phyloP scores from a whole-genome alignment of 192 early-diverging fungal genomes.

The Coemansia sp. region DNA sequence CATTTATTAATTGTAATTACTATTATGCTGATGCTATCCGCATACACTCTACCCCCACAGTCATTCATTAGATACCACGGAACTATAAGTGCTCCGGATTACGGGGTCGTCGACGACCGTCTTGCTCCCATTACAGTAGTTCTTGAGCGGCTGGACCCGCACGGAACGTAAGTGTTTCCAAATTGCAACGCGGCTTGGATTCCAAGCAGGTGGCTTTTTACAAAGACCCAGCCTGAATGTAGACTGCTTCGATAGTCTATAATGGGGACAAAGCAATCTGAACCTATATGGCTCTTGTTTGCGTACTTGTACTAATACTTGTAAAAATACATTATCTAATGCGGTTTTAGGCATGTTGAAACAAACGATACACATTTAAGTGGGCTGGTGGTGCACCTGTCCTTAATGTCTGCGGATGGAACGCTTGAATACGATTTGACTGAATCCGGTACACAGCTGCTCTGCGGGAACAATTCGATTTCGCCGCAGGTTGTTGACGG shows the following conservation, averaged over 20 bases:
- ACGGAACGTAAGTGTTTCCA: slow-evolving; percentile 52
- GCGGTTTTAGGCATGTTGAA: slow-evolving; percentile 12
- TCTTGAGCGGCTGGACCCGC: slow-evolving; percentile 25
- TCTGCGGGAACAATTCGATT: slow-evolving; percentile 5
- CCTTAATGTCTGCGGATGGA: slow-evolving; percentile 24
- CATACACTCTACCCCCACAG: too few relatives aligned
- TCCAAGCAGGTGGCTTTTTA: too few relatives aligned
- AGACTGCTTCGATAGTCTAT: too few relatives aligned
- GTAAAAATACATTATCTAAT: background rate
- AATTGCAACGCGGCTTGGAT: too few relatives aligned
- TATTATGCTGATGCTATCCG: too few relatives aligned
- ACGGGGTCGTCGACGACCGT: slow-evolving; percentile 12
- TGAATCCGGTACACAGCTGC: slow-evolving; percentile 9
- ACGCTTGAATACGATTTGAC: slow-evolving; percentile 21
- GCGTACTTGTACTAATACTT: background rate
- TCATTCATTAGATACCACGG: slow-evolving; percentile 43
- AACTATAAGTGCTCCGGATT: slow-evolving; percentile 18
- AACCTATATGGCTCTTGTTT: too few relatives aligned
- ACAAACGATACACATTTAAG: slow-evolving; percentile 12
- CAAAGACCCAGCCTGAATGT: too few relatives aligned
- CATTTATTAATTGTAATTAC: background rate
- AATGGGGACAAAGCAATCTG: too few relatives aligned
- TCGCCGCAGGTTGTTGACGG: slow-evolving; percentile 11
- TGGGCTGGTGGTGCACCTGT: slow-evolving; percentile 24
- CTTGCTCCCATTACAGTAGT: slow-evolving; percentile 28